Evolutionary conservation across 75 land plant genomes (phyloP).

Genomic region (Cryptomeria japonica): DNA sequence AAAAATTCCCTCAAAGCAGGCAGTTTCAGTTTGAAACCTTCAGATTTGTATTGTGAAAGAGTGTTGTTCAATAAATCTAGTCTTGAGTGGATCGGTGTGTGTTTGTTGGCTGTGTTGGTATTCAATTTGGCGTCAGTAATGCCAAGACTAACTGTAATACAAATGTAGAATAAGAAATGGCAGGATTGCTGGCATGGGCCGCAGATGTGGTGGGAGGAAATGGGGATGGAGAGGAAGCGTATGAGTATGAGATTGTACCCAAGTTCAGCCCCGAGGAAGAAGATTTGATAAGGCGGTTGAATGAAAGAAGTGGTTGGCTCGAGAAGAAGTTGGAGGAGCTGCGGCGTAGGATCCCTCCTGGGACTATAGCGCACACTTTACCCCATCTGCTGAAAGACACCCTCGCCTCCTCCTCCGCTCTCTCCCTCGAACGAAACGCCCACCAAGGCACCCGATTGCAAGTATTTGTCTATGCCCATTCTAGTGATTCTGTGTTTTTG

Average conservation of each 20-base stretch:
- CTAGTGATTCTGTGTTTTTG: background rate
- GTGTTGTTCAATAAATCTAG: background rate
- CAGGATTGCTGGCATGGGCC: slow-evolving; percentile 46
- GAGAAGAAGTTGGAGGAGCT: slow-evolving; percentile 36
- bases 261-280: slow-evolving; percentile 1
- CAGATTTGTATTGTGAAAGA: too few species aligned
- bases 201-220: slow-evolving; percentile 48
- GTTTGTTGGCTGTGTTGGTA: background rate
- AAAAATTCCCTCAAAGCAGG: too few species aligned
- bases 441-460: slow-evolving; percentile 25
- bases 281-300: slow-evolving; percentile 19
- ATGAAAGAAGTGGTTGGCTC: slow-evolving; percentile 22
- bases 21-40: too few species aligned
- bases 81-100: background rate
- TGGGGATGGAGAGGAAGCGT: slow-evolving; percentile 2
- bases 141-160: background rate
- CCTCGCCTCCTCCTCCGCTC: slow-evolving; percentile 23
- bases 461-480: background rate
- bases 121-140: background rate
- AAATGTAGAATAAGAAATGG: slow-evolving; percentile 12
- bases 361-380: slow-evolving; percentile 31
- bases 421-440: slow-evolving; percentile 25
- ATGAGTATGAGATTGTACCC: background rate
- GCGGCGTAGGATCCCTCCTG: slow-evolving; percentile 34
- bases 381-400: slow-evolving; percentile 33